These are phyloP conservation scores for Metarhizium robertsii DNA, from an alignment of 2,329 filamentous ascomycete genomes.

Conservation along the genomic window DNA sequence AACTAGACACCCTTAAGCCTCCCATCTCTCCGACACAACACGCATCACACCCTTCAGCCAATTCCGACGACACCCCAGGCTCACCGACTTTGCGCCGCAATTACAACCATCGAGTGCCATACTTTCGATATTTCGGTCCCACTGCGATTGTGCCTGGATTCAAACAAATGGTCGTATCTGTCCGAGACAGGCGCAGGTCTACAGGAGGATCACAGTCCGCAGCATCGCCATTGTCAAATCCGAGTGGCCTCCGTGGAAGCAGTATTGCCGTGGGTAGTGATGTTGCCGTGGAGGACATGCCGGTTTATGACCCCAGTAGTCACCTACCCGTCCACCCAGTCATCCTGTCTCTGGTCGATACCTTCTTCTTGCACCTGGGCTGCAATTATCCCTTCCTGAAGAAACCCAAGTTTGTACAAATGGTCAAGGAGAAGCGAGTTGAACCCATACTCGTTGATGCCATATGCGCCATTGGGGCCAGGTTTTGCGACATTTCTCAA, in stretches of 20 bases:
- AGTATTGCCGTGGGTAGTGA: conserved; percentile 34
- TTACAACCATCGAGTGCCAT: conserved; percentile 63
- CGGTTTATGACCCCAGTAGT: conserved; percentile 69
- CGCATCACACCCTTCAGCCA: conserved; percentile 5
- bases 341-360: conserved; percentile 67
- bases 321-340: conserved; percentile 61
- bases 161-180: conserved; percentile 82
- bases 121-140: conserved; percentile 84
- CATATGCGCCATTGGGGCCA: conserved; percentile 71
- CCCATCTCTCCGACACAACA: conserved; percentile 9
- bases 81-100: conserved; percentile 40
- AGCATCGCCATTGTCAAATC: conserved; percentile 37
- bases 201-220: conserved; percentile 47
- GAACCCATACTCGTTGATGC: conserved; percentile 82
- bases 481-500: conserved; percentile 59
- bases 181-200: conserved; percentile 56
- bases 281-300: conserved; percentile 44
- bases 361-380: conserved; percentile 73
- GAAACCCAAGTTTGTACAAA: conserved; percentile 60
- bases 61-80: conserved; percentile 16
- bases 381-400: conserved; percentile 81
- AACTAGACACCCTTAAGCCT: background rate
- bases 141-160: conserved; percentile 87
- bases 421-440: conserved; percentile 70
- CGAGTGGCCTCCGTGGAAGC: conserved; percentile 25